Conservation (phyloP, 495 filamentous ascomycete genomes). For the Pyrenopolyporus hunteri region DNA sequence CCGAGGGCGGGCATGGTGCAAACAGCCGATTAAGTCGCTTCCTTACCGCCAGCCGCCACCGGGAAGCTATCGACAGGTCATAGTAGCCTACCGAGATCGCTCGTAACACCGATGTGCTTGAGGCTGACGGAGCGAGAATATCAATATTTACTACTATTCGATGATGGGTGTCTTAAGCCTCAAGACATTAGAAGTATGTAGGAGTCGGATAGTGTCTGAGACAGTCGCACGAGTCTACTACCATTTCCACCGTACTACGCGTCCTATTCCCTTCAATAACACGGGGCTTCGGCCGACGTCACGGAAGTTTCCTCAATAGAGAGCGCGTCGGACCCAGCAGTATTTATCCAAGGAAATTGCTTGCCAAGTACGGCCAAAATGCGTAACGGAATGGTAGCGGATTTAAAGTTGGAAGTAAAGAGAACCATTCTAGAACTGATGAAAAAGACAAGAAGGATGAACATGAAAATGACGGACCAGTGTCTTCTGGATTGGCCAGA, state of each 20-base stretch:
- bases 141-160: conserved; percentile 17
- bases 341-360: neutral
- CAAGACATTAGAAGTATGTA: conserved; percentile 2
- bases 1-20: no score
- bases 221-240: conserved; percentile 5
- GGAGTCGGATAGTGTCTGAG: conserved; percentile 3
- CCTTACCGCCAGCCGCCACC: no score
- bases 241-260: neutral
- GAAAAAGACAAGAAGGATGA: no score
- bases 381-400: no score
- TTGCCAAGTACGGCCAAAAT: neutral
- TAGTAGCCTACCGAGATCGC: no score
- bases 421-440: no score
- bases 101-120: neutral
- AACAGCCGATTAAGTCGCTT: no score
- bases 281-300: neutral
- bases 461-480: no score
- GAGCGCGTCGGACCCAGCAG: neutral
- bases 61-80: no score
- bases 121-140: neutral
- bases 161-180: conserved; percentile 16
- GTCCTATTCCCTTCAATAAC: conserved; percentile 1
- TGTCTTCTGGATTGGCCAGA: no score
- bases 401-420: no score
- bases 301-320: neutral